phyloP scores from a whole-genome alignment of 108 stramenopile species.

The Cylindrotheca fusiformis region DNA sequence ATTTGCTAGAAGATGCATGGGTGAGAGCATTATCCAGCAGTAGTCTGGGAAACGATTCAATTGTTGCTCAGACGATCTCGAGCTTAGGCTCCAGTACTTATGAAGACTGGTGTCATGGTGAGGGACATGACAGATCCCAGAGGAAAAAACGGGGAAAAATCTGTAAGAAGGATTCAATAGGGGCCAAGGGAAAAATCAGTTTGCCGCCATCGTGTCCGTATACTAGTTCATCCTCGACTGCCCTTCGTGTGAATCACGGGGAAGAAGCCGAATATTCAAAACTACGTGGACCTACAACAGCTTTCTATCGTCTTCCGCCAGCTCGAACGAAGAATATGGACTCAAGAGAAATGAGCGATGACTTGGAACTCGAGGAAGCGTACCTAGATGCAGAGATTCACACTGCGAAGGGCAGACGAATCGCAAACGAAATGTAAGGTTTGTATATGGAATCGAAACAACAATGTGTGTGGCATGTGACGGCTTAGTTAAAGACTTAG shows the following conservation, averaged over 20 bases:
- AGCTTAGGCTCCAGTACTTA: neutral
- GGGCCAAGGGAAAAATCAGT: neutral
- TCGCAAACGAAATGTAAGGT: too few species aligned
- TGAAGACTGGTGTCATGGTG: too few species aligned
- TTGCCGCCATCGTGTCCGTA: neutral
- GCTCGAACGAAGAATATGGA: conserved; percentile 15
- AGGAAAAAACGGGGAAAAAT: neutral
- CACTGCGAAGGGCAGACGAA: conserved; percentile 2
- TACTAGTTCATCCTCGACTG: conserved; percentile 3
- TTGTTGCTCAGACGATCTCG: conserved; percentile 1
- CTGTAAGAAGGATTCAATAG: neutral
- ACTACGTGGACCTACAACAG: conserved; percentile 3
- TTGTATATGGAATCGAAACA: neutral
- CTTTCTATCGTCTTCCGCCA: conserved; percentile 7
- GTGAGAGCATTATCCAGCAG: conserved; percentile 7
- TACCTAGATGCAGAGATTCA: conserved; percentile 56
- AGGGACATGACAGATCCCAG: too few species aligned
- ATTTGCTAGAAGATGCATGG: conserved; percentile 52
- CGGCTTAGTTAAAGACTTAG: neutral
- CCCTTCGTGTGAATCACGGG: conserved; percentile 10
- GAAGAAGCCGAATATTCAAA: conserved; percentile 21
- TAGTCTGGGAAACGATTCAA: conserved; percentile 3
- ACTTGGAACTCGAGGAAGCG: conserved; percentile 52
- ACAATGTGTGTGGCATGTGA: neutral
- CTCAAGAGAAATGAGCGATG: conserved; percentile 37